Evolutionary conservation across 345 rosid genomes (phyloP), one percentile per base, ranked within the genome.

Genomic region (Salix viminalis): DNA sequence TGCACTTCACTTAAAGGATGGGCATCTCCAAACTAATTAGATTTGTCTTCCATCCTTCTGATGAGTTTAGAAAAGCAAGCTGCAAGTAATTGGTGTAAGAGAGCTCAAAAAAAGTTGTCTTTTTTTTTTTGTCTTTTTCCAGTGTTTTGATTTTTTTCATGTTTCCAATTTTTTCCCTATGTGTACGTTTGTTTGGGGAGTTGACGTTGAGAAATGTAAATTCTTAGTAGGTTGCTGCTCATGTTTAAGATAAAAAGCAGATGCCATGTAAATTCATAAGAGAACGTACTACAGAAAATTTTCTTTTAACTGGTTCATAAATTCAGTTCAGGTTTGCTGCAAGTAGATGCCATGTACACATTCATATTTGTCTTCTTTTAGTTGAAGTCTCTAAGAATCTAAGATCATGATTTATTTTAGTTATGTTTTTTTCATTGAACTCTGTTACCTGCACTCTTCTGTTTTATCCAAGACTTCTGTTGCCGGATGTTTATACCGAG

Each of bases 161-260:
- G 75, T 69, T 76, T 61, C 66, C 78, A 50, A 76, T 58, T 41
- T 77, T 81, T 70, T 34, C 78, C 65, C 75, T 44, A 69, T 76
- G 77, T 80, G 77, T 78, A 52, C 68, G 56, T 77, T 77, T 80
- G 80, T 75, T 82, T 79, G 72, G 83, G 83, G 54, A 85, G 72
- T 72, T 84, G 85, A 79, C 77, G 84, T 73, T 79, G 85, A 76
- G 84, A 85, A 90, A 78, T 90, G 93, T 90, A 90, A 81, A 90
- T 90, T 84, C 87, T 44, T 77, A 78, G 81, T 85, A 84, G 89
- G 85, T 75, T 83, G 86, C 56, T 80, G 82, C 80, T 82, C 61
- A 30, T 76, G 80, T 80, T 67, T 24, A 23, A 19, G 23, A 37
- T 19, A 65, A 73, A 36, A 64, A 70, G 70, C 71, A 76, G 74